These are phyloP conservation scores for Fraxinus albicans DNA, from an alignment of 305 asterid species.

Conservation along the genomic window DNA sequence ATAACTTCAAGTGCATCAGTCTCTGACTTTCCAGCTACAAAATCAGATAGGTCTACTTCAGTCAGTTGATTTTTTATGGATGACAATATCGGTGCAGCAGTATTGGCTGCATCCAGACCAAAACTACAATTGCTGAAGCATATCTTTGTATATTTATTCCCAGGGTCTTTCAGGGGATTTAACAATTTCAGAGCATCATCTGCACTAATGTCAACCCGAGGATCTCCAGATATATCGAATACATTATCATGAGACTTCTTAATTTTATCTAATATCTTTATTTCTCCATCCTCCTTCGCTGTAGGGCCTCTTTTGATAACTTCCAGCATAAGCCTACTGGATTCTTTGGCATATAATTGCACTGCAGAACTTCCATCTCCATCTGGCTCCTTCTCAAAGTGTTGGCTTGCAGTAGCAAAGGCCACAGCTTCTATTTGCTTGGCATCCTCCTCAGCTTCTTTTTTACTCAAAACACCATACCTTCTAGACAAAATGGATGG, in stretches of 20 bases:
- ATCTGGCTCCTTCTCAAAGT: slow-evolving; percentile 68
- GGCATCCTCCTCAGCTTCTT: slow-evolving; percentile 81
- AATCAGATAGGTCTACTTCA: slow-evolving; percentile 88
- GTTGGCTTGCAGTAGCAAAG: slow-evolving; percentile 67
- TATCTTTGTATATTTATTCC: slow-evolving; percentile 57
- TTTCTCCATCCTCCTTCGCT: slow-evolving; percentile 47
- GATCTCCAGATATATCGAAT: slow-evolving; percentile 85
- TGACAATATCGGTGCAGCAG: slow-evolving; percentile 66
- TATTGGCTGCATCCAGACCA: slow-evolving; percentile 73
- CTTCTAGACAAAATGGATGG: slow-evolving; percentile 89
- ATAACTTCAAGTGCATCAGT: slow-evolving; percentile 92
- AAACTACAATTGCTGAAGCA: slow-evolving; percentile 93
- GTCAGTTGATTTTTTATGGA: slow-evolving; percentile 64
- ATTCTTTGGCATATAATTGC: slow-evolving; percentile 86
- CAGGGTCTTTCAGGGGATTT: slow-evolving; percentile 58
- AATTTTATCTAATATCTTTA: slow-evolving; percentile 39
- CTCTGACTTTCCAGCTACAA: slow-evolving; percentile 83
- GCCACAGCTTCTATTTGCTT: slow-evolving; percentile 67
- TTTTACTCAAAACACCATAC: slow-evolving; percentile 69
- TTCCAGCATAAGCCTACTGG: slow-evolving; percentile 89
- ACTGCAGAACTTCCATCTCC: slow-evolving; percentile 92
- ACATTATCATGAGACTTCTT: slow-evolving; percentile 45
- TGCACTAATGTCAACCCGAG: slow-evolving; percentile 57
- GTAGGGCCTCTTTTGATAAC: slow-evolving; percentile 75
- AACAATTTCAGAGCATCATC: slow-evolving; percentile 67